Conservation (phyloP, 257 asterid species). For the Solanum chaucha region DNA sequence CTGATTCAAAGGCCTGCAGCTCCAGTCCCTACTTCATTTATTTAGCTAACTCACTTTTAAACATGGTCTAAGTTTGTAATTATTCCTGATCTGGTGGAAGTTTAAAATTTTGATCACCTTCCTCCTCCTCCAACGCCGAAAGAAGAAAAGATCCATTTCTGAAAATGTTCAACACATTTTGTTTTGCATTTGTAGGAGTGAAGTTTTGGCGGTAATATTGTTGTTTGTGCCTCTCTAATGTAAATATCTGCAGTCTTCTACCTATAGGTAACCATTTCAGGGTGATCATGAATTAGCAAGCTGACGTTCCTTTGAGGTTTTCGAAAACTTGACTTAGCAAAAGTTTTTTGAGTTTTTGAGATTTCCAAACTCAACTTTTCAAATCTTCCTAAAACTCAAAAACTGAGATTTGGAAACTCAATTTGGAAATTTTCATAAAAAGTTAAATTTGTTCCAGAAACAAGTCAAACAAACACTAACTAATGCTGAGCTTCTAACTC, state of each 20-base stretch:
- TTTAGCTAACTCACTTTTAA: neutral
- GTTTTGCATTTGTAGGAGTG: neutral
- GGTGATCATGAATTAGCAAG: neutral
- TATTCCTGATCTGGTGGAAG: neutral
- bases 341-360: neutral
- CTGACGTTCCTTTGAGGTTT: neutral
- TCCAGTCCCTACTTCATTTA: neutral
- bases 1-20: neutral
- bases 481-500: neutral
- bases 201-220: neutral
- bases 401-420: neutral
- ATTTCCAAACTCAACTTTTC: neutral
- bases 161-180: neutral
- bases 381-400: neutral
- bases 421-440: neutral
- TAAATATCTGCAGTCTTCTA: neutral
- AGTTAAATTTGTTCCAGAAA: neutral
- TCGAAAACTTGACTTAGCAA: neutral
- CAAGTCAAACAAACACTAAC: neutral
- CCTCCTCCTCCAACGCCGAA: neutral
- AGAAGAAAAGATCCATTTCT: neutral
- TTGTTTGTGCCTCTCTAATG: neutral
- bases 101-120: neutral
- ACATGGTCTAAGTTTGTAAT: neutral
- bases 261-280: neutral